phyloP scores from a whole-genome alignment of 768 basidiomycete genomes.

The Boletus edulis region DNA sequence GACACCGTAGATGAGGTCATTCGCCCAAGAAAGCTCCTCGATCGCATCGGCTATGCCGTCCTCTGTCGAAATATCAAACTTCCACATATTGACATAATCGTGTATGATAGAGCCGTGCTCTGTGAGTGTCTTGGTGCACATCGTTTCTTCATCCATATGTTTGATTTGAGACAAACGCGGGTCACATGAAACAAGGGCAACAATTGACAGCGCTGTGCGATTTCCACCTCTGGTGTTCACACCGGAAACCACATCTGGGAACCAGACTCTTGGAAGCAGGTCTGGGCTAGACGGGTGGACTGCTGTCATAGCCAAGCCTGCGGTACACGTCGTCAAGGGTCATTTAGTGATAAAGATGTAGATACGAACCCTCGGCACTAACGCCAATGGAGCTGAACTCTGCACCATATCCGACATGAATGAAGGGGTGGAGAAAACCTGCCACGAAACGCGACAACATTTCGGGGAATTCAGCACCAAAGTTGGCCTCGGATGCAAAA shows the following conservation, averaged over 20 bases:
- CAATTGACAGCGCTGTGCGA: slow-evolving; percentile 43
- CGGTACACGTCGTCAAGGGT: slow-evolving; percentile 13
- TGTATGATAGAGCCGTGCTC: slow-evolving; percentile 38
- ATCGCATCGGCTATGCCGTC: slow-evolving; percentile 47
- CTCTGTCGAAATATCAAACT: slow-evolving; percentile 34
- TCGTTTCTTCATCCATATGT: slow-evolving; percentile 27
- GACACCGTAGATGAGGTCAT: slow-evolving; percentile 56
- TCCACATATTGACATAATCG: slow-evolving; percentile 47
- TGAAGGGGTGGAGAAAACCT: slow-evolving; percentile 62
- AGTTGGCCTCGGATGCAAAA: slow-evolving; percentile 50
- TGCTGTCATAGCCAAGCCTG: slow-evolving; percentile 58
- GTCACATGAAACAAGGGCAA: slow-evolving; percentile 54
- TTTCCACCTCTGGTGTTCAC: slow-evolving; percentile 9
- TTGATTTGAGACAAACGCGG: slow-evolving; percentile 29
- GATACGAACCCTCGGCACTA: slow-evolving; percentile 54
- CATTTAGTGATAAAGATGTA: slow-evolving; percentile 36
- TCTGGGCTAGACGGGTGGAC: slow-evolving; percentile 18
- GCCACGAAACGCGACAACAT: slow-evolving; percentile 58
- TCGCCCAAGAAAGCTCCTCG: slow-evolving; percentile 61
- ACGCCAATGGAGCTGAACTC: slow-evolving; percentile 63
- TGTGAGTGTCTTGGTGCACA: slow-evolving; percentile 27
- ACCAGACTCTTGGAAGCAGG: slow-evolving; percentile 22
- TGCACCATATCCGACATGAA: slow-evolving; percentile 59
- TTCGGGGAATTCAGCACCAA: slow-evolving; percentile 20
- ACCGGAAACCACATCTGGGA: slow-evolving; percentile 17